A percentile compares a stretch with the other conserved stretches of the same genome.
These are phyloP conservation scores for Scytalidium lignicola DNA, from an alignment of 2,329 filamentous ascomycete genomes.

Conservation along the genomic window DNA sequence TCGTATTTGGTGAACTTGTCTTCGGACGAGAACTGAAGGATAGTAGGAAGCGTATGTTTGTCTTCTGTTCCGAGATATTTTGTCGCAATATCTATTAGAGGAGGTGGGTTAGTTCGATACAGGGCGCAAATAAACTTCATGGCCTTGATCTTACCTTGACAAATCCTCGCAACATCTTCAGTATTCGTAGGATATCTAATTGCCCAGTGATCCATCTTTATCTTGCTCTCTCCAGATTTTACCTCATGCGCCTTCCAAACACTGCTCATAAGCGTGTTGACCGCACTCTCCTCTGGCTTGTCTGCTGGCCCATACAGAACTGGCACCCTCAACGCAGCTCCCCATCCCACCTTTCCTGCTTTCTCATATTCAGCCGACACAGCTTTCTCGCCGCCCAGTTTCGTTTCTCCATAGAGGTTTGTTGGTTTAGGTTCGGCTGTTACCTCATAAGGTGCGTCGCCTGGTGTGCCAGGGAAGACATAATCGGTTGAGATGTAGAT, in stretches of 20 bases:
- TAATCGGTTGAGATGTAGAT: slow-evolving; percentile 83
- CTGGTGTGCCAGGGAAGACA: slow-evolving; percentile 66
- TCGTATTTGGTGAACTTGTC: slow-evolving; percentile 86
- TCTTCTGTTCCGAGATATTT: slow-evolving; percentile 56
- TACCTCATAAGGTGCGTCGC: slow-evolving; percentile 78
- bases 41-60: slow-evolving; percentile 52
- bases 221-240: slow-evolving; percentile 40
- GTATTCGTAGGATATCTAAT: slow-evolving; percentile 84
- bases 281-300: slow-evolving; percentile 68
- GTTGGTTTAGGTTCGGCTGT: slow-evolving; percentile 61
- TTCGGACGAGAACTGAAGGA: slow-evolving; percentile 84
- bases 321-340: slow-evolving; percentile 72
- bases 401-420: slow-evolving; percentile 75
- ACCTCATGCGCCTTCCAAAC: slow-evolving; percentile 67
- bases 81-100: slow-evolving; percentile 55
- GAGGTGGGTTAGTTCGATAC: slow-evolving; percentile 1
- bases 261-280: slow-evolving; percentile 74
- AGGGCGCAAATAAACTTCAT: not conserved
- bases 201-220: slow-evolving; percentile 84
- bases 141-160: slow-evolving; percentile 46
- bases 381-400: slow-evolving; percentile 64
- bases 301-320: slow-evolving; percentile 78
- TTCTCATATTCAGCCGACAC: slow-evolving; percentile 57
- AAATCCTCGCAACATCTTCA: slow-evolving; percentile 77
- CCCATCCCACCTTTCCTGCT: slow-evolving; percentile 46